Conservation (phyloP, 176 grass and related monocot genomes). For the Poa annua region DNA sequence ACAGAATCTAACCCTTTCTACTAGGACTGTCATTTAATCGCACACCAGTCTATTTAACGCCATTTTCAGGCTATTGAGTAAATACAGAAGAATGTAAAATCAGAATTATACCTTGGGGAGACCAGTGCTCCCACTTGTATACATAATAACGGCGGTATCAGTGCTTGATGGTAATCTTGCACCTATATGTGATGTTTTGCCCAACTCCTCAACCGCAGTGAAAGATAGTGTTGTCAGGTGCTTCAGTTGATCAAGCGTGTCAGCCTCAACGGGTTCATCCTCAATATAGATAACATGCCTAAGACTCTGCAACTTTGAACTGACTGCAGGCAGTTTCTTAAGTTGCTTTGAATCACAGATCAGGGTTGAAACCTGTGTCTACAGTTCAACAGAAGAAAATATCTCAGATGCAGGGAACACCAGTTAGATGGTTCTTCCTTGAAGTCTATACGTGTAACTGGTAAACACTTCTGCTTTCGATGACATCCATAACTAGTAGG, state of each 20-base stretch:
- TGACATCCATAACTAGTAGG: not conserved
- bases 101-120: slow-evolving; percentile 72
- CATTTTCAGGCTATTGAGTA: not conserved
- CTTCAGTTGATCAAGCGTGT: slow-evolving; percentile 51
- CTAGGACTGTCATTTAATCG: not conserved
- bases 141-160: slow-evolving; percentile 92
- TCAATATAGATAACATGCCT: slow-evolving; percentile 82
- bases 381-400: slow-evolving; percentile 41
- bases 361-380: slow-evolving; percentile 86
- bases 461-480: not conserved
- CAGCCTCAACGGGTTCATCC: slow-evolving; percentile 72
- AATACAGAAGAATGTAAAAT: slow-evolving; percentile 28
- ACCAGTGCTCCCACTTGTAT: slow-evolving; percentile 91
- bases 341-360: slow-evolving; percentile 93
- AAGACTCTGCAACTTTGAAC: slow-evolving; percentile 59
- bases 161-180: slow-evolving; percentile 64
- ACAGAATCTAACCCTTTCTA: not conserved
- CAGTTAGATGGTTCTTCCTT: not conserved
- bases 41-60: not conserved
- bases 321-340: slow-evolving; percentile 80
- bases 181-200: slow-evolving; percentile 54
- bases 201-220: slow-evolving; percentile 69
- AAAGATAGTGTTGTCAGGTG: slow-evolving; percentile 64
- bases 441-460: not conserved
- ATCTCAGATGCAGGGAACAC: slow-evolving; percentile 25